Evolutionary conservation across 2,329 filamentous ascomycete species (phyloP).

Genomic region (Aspergillus flavus): DNA sequence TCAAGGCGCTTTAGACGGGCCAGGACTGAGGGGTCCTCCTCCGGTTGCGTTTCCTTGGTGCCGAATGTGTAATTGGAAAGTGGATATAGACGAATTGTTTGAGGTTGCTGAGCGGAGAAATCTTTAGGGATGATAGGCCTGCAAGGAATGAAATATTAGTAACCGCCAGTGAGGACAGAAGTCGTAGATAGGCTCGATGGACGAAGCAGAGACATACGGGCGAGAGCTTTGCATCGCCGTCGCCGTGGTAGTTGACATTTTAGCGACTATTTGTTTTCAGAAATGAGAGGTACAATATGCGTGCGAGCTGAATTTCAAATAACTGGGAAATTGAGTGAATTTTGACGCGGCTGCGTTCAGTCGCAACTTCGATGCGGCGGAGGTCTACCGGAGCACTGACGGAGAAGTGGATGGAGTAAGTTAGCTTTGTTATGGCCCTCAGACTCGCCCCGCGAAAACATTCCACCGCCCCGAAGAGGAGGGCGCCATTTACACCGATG

Average conservation of each 20-base stretch:
- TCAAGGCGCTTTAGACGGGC: slow-evolving; percentile 92
- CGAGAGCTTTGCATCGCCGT: slow-evolving; percentile 75
- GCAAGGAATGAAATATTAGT: slow-evolving; percentile 17
- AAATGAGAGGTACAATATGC: neutral
- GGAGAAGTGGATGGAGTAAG: slow-evolving; percentile 3
- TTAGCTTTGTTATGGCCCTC: slow-evolving; percentile 6
- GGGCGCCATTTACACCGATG: neutral
- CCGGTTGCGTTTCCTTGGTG: slow-evolving; percentile 96
- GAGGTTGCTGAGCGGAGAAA: slow-evolving; percentile 88
- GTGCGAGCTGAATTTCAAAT: neutral
- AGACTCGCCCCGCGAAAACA: slow-evolving; percentile 26
- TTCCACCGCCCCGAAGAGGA: slow-evolving; percentile 28
- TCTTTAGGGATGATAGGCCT: slow-evolving; percentile 75
- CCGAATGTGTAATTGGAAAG: slow-evolving; percentile 99
- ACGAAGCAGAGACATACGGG: slow-evolving; percentile 50
- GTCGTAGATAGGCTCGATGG: neutral
- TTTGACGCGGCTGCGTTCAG: neutral
- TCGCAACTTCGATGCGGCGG: slow-evolving; percentile 6
- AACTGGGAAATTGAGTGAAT: neutral
- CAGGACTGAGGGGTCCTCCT: slow-evolving; percentile 94
- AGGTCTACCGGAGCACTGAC: slow-evolving; percentile 3
- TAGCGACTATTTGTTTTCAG: slow-evolving; percentile 3
- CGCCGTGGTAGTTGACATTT: slow-evolving; percentile 83
- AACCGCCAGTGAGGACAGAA: neutral
- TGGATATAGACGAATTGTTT: slow-evolving; percentile 88